Base-by-base conservation (phyloP, 345 rosid species). In the Lepidium sativum region DNA sequence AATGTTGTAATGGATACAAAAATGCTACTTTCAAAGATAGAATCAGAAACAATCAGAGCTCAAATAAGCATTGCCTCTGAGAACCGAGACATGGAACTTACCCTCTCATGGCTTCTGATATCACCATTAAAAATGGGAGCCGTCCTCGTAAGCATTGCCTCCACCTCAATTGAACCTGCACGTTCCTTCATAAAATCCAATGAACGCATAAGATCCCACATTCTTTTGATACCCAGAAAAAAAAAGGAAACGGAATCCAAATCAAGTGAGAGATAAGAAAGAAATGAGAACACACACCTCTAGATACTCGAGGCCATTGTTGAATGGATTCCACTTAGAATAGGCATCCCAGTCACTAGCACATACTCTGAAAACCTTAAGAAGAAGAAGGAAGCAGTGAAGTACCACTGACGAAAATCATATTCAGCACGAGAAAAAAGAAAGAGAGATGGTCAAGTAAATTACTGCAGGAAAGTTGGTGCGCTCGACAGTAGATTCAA, bases 101-200 rank as follows among this genome's bases (percentile, higher is more conserved):
- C 94, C 83, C 96, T 83, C 80, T 94, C 94, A 48, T 94, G 99
- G 78, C 87, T 81, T 83, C 99, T 81, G 45, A 89, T 79, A 71
- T 86, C 96, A 63, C 92, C 96, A 50, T 82, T 84, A 60, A 87
- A 87, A 15, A 87, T 80, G 0, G 92, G 88, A 4, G 91, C 97
- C 2, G 81, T 66, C 76, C 75, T 77, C 16, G 95, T 82, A 50
- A 83, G 75, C 96, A 92, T 87, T 29, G 86, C 95, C 74, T 90
- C 96, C 54, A 88, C 92, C 1, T 52, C 71, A 23, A 81, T 75
- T 4, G 86, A 77, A 33, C 99, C 96, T 13, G 73, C 80, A 60
- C 66, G 81, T 65, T 77, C 95, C 97, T 90, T 67, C 42, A 74
- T 42, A 75, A n/a, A n/a, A 42, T 55, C 68, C 58, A 73, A 37